Conservation (phyloP, 441 rosid genomes). For the Pelargonium fulgidum region DNA sequence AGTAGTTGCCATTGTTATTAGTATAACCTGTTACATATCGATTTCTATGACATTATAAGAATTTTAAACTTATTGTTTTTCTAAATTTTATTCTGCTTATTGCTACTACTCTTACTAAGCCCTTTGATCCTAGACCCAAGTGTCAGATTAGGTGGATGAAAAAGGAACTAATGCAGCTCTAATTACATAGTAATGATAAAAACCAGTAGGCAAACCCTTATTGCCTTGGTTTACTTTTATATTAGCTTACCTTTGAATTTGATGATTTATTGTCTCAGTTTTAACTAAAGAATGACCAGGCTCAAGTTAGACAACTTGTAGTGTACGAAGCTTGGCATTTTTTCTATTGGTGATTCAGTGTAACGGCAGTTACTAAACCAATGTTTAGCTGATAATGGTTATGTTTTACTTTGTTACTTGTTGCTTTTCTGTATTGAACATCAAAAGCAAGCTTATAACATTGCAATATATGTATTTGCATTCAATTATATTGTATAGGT, state of each 20-base stretch:
- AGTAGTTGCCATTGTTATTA: not conserved
- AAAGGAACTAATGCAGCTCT: not conserved
- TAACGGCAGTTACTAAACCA: not conserved
- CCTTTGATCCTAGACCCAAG: not conserved
- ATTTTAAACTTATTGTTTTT: not conserved
- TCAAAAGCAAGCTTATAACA: not conserved
- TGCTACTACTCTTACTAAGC: not conserved
- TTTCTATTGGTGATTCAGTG: not conserved
- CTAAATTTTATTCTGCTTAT: not conserved
- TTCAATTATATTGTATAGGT: not conserved
- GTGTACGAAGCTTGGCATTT: not conserved
- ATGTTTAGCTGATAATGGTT: not conserved
- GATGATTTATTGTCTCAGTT: not conserved
- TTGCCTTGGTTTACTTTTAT: not conserved
- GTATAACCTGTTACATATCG: not conserved
- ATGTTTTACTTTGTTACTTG: not conserved
- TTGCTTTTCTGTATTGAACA: not conserved
- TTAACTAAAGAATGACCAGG: not conserved
- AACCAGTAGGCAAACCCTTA: not conserved
- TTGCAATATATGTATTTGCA: not conserved
- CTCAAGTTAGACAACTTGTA: not conserved
- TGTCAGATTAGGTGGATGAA: not conserved
- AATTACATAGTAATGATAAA: not conserved
- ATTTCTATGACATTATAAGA: not conserved
- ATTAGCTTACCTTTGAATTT: not conserved